A percentile compares a stretch with the other conserved stretches of the same genome.
Evolutionary conservation across 495 filamentous ascomycete species (phyloP).

Genomic region (Xylaria grammica): DNA sequence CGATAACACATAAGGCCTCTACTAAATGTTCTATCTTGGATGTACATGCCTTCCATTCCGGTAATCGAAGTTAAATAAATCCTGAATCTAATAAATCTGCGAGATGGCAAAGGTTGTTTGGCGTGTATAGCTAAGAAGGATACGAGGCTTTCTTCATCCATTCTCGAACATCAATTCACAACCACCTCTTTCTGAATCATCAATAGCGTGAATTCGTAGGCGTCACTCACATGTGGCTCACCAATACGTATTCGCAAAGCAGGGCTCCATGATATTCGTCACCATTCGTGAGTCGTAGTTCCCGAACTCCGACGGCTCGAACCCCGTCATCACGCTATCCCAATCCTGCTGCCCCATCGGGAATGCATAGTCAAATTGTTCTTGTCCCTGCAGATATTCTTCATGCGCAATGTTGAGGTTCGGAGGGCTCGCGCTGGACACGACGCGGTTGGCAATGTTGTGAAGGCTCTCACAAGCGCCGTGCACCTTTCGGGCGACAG

Average conservation of each 20-base stretch:
- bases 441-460: conserved; percentile 25
- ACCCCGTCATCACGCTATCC: conserved; percentile 33
- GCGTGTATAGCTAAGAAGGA: no score
- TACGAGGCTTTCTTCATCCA: no score
- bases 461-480: conserved; percentile 31
- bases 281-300: conserved; percentile 26
- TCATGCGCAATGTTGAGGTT: neutral
- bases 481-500: conserved; percentile 25
- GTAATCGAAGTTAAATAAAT: no score
- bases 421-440: conserved; percentile 21
- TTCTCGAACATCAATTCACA: no score
- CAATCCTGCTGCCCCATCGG: conserved; percentile 37
- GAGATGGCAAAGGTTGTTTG: no score
- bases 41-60: no score
- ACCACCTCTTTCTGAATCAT: no score
- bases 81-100: no score
- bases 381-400: neutral
- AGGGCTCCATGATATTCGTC: conserved; percentile 34
- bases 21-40: no score
- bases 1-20: no score
- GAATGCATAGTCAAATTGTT: conserved; percentile 25
- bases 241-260: conserved; percentile 30
- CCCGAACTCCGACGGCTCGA: conserved; percentile 32
- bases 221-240: no score
- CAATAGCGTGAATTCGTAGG: no score